Evolutionary conservation across 164 flowering plant species (phyloP).

Genomic region (Tetracentron sinense): DNA sequence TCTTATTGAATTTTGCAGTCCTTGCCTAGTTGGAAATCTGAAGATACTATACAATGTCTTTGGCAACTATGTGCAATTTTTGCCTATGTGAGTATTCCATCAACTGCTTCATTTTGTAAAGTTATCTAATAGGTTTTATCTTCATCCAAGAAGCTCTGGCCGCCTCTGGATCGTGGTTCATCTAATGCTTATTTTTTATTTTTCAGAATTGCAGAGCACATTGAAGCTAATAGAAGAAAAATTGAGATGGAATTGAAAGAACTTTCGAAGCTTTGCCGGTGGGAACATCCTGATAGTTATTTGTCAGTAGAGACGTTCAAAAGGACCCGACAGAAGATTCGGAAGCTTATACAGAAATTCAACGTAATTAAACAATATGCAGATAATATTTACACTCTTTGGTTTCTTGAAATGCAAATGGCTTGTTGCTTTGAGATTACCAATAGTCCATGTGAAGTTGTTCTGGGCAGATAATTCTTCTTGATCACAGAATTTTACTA

Average conservation of each 20-base stretch:
- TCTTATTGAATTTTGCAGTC: constrained; percentile 37
- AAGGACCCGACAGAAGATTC: constrained; percentile 60
- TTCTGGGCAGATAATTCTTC: too few species aligned
- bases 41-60: constrained; percentile 68
- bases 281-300: constrained; percentile 58
- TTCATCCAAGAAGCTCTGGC: neutral
- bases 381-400: too few species aligned
- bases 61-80: constrained; percentile 72
- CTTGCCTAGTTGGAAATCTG: constrained; percentile 34
- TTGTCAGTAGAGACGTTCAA: constrained; percentile 49
- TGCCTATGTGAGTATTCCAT: constrained; percentile 62
- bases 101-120: neutral
- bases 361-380: constrained; percentile 48
- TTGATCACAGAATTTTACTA: too few species aligned
- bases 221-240: constrained; percentile 38
- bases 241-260: constrained; percentile 59
- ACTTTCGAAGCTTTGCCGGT: constrained; percentile 54
- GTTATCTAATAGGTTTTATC: neutral
- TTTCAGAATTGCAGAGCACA: constrained; percentile 54
- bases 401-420: too few species aligned
- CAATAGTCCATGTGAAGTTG: too few species aligned
- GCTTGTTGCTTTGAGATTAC: too few species aligned
- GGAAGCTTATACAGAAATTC: constrained; percentile 69
- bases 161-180: neutral
- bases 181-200: neutral